Conservation (phyloP, 2,329 filamentous ascomycete genomes). For the Catunica adiposa region DNA sequence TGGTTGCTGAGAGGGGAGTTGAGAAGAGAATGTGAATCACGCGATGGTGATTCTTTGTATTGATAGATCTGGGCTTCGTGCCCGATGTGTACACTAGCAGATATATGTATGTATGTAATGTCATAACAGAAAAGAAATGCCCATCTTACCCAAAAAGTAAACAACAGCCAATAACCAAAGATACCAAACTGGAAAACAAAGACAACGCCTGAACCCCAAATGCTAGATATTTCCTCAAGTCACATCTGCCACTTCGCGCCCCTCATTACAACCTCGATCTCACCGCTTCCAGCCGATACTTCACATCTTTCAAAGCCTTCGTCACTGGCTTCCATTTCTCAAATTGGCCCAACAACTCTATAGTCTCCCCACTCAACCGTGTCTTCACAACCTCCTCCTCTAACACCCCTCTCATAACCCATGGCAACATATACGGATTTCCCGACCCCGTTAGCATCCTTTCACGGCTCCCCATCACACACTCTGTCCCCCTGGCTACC, state of each 20-base stretch:
- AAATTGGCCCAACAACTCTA: constrained; percentile 67
- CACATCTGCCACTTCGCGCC: too few species aligned
- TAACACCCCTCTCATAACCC: constrained; percentile 84
- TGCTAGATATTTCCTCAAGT: neutral
- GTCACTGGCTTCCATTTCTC: constrained; percentile 83
- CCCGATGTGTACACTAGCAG: constrained; percentile 13
- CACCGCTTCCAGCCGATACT: constrained; percentile 82
- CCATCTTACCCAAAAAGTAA: neutral
- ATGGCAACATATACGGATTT: constrained; percentile 85
- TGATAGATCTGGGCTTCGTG: neutral
- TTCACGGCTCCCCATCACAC: constrained; percentile 18
- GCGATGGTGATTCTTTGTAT: constrained; percentile 7
- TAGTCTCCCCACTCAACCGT: constrained; percentile 60
- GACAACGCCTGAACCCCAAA: neutral
- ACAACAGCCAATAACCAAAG: neutral
- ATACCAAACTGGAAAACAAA: neutral
- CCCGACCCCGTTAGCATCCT: constrained; percentile 26
- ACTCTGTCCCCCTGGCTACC: constrained; percentile 28
- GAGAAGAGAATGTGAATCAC: neutral
- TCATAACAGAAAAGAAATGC: neutral
- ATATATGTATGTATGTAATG: constrained; percentile 4
- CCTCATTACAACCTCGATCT: constrained; percentile 36
- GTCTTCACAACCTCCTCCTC: constrained; percentile 84
- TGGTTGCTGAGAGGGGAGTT: neutral
- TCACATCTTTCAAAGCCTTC: constrained; percentile 89